Evolutionary conservation across 192 early-diverging fungal genomes (phyloP).

Genomic region (Coemansia sp.): DNA sequence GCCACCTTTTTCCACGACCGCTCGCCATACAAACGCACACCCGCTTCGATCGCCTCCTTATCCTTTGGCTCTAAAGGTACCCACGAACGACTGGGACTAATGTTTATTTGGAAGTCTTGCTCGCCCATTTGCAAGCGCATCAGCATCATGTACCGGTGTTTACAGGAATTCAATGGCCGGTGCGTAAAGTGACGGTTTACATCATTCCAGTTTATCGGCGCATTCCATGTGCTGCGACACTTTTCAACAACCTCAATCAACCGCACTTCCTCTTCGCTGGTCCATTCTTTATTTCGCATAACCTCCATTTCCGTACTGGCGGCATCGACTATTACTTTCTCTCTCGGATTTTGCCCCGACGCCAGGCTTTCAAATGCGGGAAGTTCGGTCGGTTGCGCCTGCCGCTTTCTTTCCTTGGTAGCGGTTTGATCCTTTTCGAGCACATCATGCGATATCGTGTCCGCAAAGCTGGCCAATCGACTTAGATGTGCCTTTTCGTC

Average conservation of each 20-base stretch:
- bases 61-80: background rate
- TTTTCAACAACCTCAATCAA: background rate
- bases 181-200: constrained; percentile 4
- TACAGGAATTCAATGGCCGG: constrained; percentile 4
- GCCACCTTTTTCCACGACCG: constrained; percentile 25
- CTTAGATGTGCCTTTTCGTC: background rate
- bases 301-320: background rate
- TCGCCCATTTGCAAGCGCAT: background rate
- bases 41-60: constrained; percentile 2
- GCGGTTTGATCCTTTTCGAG: background rate
- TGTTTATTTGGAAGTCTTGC: background rate
- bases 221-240: background rate
- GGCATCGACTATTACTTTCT: background rate
- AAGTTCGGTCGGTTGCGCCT: background rate
- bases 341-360: background rate
- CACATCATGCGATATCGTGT: background rate
- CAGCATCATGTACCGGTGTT: constrained; percentile 3
- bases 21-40: constrained; percentile 27
- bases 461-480: background rate
- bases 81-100: background rate
- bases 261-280: background rate
- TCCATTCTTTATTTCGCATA: background rate
- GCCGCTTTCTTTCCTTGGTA: background rate
- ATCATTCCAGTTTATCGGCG: constrained; percentile 5
- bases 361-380: background rate